These are phyloP conservation scores for Ophiostoma montium DNA, from an alignment of 2,329 filamentous ascomycete species.

Conservation along the genomic window DNA sequence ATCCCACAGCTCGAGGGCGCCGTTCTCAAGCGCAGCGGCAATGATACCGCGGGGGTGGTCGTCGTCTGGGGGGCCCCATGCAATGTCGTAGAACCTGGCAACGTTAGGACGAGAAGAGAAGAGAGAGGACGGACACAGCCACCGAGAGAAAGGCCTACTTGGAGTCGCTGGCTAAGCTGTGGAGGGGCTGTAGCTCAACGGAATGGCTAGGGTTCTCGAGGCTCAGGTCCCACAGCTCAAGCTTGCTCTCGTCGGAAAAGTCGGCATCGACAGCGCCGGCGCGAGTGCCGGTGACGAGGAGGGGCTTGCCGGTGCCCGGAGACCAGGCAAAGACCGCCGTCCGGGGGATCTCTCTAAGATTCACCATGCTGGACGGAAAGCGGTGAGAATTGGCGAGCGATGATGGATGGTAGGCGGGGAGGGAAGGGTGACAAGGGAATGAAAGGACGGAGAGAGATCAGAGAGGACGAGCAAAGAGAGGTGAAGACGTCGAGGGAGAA, in stretches of 20 bases:
- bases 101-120: conserved; percentile 7
- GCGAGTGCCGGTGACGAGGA: conserved; percentile 85
- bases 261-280: conserved; percentile 92
- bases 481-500: neutral
- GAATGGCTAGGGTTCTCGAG: conserved; percentile 63
- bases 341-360: conserved; percentile 87
- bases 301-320: conserved; percentile 60
- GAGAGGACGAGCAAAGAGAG: neutral
- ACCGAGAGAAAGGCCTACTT: conserved; percentile 39
- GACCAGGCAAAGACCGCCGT: conserved; percentile 98
- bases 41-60: conserved; percentile 77
- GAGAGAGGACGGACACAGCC: neutral
- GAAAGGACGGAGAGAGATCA: neutral
- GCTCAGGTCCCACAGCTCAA: conserved; percentile 91
- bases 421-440: neutral
- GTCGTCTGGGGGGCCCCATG: conserved; percentile 74
- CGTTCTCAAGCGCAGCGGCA: conserved; percentile 89
- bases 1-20: conserved; percentile 86
- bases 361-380: conserved; percentile 55
- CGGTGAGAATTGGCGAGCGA: neutral
- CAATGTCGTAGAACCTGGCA: conserved; percentile 88
- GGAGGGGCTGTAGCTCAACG: conserved; percentile 73
- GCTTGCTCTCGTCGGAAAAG: conserved; percentile 92
- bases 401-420: neutral
- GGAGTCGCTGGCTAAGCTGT: conserved; percentile 74